phyloP scores from a whole-genome alignment of 73 alveolate genomes.

The Symbiodinium natans region DNA sequence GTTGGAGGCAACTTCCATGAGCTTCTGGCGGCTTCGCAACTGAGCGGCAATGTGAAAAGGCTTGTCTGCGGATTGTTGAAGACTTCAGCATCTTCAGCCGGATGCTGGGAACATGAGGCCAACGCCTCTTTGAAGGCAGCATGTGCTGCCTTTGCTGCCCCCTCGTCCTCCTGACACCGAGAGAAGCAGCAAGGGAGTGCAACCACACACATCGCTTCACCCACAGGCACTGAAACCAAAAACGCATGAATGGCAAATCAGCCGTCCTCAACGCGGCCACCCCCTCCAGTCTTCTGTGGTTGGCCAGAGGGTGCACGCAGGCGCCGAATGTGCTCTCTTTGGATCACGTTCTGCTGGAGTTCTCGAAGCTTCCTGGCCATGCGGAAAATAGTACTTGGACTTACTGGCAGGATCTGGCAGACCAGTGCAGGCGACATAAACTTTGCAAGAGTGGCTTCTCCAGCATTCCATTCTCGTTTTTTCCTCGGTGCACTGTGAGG shows the following conservation, averaged over 20 bases:
- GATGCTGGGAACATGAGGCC: too few relatives aligned
- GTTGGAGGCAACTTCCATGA: conserved; percentile 60
- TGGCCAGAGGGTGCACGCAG: conserved; percentile 96
- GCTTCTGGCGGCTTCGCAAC: conserved; percentile 89
- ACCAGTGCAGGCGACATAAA: not conserved
- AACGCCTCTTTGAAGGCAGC: conserved; percentile 88
- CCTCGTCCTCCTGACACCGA: conserved; percentile 81
- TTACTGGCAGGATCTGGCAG: too few relatives aligned
- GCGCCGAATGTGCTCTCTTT: conserved; percentile 98
- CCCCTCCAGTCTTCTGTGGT: conserved; percentile 95
- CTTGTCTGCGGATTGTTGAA: not conserved
- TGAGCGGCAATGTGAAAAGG: not conserved
- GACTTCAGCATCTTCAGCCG: not conserved
- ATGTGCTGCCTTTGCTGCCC: conserved; percentile 84
- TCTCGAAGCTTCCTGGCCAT: conserved; percentile 87
- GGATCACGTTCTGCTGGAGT: conserved; percentile 94
- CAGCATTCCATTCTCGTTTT: conserved; percentile 79
- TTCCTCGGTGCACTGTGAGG: not conserved
- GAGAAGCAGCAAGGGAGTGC: too few relatives aligned
- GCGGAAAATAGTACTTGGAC: not conserved
- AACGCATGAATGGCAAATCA: too few relatives aligned
- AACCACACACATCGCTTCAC: too few relatives aligned
- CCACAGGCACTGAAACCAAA: not conserved
- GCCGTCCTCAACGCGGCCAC: conserved; percentile 83
- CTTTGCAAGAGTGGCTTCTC: conserved; percentile 15